phyloP scores from a whole-genome alignment of 805 yeast genomes.

The Cyberlindnera subsufficiens region DNA sequence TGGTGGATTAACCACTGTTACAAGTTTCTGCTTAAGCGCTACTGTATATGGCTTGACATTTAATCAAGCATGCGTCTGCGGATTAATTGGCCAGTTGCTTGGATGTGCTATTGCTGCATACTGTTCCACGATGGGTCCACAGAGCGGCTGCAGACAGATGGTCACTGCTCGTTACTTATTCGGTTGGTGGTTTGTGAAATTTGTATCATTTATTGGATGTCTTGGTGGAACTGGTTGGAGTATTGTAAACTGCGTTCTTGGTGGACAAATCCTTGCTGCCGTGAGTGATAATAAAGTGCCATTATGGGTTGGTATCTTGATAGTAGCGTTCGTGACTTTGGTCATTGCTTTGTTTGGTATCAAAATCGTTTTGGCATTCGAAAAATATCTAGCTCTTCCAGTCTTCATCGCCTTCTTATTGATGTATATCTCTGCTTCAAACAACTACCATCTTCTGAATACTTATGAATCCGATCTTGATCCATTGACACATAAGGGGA shows the following conservation, averaged over 20 bases:
- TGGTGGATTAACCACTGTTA: conserved; percentile 84
- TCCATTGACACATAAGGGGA: conserved; percentile 46
- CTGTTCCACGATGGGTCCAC: conserved; percentile 83
- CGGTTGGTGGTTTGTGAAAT: conserved; percentile 82
- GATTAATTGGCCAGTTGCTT: conserved; percentile 54
- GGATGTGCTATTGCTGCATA: conserved; percentile 80
- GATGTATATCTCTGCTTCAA: conserved; percentile 57
- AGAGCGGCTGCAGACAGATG: conserved; percentile 88
- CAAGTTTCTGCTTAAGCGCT: conserved; percentile 75
- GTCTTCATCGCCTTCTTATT: conserved; percentile 61
- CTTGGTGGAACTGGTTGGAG: conserved; percentile 86
- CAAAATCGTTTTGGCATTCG: conserved; percentile 60
- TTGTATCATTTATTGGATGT: conserved; percentile 65
- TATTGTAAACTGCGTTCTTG: conserved; percentile 77
- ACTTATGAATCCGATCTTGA: conserved; percentile 25
- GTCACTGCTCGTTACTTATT: conserved; percentile 74
- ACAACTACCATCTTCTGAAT: conserved; percentile 32
- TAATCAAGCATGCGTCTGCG: conserved; percentile 56
- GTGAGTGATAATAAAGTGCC: conserved; percentile 62
- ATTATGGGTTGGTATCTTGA: conserved; percentile 66
- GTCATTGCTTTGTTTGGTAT: conserved; percentile 75
- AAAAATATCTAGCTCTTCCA: conserved; percentile 61
- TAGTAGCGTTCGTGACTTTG: conserved; percentile 59
- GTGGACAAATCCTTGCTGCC: conserved; percentile 73
- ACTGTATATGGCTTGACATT: conserved; percentile 63